These are phyloP conservation scores for Xylaria curta DNA, from an alignment of 495 filamentous ascomycete species.

Conservation along the genomic window DNA sequence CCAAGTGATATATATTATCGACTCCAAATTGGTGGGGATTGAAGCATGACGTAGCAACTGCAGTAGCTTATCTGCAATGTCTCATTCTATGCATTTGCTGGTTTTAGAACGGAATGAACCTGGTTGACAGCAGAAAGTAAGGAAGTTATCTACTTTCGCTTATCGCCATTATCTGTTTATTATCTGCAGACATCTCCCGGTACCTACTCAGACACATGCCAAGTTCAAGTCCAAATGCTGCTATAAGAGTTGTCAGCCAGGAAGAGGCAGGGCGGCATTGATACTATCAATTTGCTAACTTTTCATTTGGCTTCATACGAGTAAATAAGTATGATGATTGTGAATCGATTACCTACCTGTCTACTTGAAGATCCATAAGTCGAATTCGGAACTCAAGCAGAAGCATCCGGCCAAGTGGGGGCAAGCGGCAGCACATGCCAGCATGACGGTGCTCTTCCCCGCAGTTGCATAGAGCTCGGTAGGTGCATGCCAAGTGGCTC, in stretches of 20 bases:
- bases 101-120: not conserved
- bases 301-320: too few relatives aligned
- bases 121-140: not conserved
- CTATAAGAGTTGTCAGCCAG: not conserved
- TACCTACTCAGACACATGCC: not conserved
- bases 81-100: not conserved
- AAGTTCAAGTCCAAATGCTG: not conserved
- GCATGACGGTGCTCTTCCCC: conserved; percentile 1
- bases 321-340: too few relatives aligned
- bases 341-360: too few relatives aligned
- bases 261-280: not conserved
- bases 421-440: conserved; percentile 7
- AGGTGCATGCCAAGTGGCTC: conserved; percentile 22
- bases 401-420: conserved; percentile 5
- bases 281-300: not conserved
- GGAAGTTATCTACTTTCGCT: not conserved
- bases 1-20: not conserved
- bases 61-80: conserved; percentile 6
- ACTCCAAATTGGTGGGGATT: not conserved
- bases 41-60: conserved; percentile 18
- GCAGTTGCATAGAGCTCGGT: conserved; percentile 18
- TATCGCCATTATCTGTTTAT: too few relatives aligned
- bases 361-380: not conserved
- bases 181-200: not conserved
- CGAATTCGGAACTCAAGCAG: not conserved